Evolutionary conservation across 495 filamentous ascomycete species (phyloP), one percentile per base, ranked within the genome.

Genomic region (Penicillium goetzii): DNA sequence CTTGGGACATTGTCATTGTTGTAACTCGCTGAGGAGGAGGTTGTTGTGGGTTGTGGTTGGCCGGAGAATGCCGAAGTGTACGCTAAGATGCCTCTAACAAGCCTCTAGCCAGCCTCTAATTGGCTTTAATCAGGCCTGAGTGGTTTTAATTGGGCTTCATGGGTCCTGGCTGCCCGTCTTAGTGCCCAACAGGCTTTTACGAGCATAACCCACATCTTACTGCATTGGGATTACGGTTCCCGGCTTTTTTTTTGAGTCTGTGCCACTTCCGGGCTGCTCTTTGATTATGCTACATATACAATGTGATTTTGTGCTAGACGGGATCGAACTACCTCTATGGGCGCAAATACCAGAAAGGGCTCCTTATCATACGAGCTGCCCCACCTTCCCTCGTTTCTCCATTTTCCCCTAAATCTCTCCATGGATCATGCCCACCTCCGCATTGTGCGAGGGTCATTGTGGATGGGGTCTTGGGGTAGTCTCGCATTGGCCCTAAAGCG

Each of bases 221-320:
- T 56, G 38, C 14, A 55, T 59, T 50, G 62, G 62, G 62, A 34
- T 56, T 64, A 49, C 49, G 7, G 50, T 59, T 64, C 62, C 62
- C 61, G 61, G 17, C 19, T 28, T 54, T 33, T 54, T 33, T n/a
- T 9, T 26, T 32, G 36, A 33, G 41, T 25, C 5, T 25, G 45
- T 53, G 45, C 30, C 33, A 19, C 43, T 34, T 28, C 52, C 56
- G 19, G 17, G 41, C 34, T 51, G 43, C 10, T 15, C 30, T 26
- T 41, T 25, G 9, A 21, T 21, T 30, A 2, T 17, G 26, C 47
- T 51, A n/a, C n/a, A n/a, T n/a, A n/a, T 51, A 26, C 23, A 17
- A 7, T 57, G 60, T 15, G 25, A 4, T 25, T 43, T 28, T 30
- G 17, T 33, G 28, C 53, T 32, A 4, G 14, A 40, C 60, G 55